Evolutionary conservation across 345 rosid species (phyloP).

Genomic region (Bruguiera gymnorhiza): DNA sequence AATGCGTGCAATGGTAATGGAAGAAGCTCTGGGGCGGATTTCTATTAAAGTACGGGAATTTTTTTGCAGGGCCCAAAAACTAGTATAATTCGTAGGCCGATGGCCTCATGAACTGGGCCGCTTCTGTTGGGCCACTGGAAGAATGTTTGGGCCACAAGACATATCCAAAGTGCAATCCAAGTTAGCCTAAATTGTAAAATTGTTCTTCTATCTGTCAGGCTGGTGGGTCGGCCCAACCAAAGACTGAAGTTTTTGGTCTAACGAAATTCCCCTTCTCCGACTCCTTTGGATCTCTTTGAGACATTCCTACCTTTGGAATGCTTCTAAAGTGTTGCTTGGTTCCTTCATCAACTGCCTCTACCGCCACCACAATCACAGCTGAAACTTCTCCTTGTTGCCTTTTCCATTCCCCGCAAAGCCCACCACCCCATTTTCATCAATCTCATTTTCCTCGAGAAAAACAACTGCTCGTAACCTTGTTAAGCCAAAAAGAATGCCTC

Average conservation of each 20-base stretch:
- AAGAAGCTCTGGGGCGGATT: too few relatives aligned
- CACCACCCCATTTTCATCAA: not conserved
- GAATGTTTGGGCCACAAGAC: too few relatives aligned
- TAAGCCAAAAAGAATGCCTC: conserved; percentile 39
- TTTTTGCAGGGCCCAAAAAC: too few relatives aligned
- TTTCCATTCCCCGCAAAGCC: not conserved
- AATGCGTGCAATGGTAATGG: too few relatives aligned
- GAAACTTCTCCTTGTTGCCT: conserved; percentile 26
- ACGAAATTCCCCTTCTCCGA: conserved; percentile 38
- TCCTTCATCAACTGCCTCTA: conserved; percentile 29
- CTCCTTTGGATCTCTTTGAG: conserved; percentile 51
- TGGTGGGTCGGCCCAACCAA: too few relatives aligned
- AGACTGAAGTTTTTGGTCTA: not conserved
- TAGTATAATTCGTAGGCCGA: too few relatives aligned
- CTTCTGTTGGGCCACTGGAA: too few relatives aligned
- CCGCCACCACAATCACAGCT: conserved; percentile 39
- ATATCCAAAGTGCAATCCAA: too few relatives aligned
- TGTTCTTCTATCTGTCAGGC: too few relatives aligned
- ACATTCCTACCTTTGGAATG: conserved; percentile 38
- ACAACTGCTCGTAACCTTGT: not conserved
- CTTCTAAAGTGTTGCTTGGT: conserved; percentile 20
- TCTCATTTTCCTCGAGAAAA: not conserved
- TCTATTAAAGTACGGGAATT: too few relatives aligned
- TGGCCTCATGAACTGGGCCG: too few relatives aligned
- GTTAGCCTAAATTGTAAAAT: too few relatives aligned